phyloP scores from a whole-genome alignment of 2,329 filamentous ascomycete genomes.

The Fusarium sp. region DNA sequence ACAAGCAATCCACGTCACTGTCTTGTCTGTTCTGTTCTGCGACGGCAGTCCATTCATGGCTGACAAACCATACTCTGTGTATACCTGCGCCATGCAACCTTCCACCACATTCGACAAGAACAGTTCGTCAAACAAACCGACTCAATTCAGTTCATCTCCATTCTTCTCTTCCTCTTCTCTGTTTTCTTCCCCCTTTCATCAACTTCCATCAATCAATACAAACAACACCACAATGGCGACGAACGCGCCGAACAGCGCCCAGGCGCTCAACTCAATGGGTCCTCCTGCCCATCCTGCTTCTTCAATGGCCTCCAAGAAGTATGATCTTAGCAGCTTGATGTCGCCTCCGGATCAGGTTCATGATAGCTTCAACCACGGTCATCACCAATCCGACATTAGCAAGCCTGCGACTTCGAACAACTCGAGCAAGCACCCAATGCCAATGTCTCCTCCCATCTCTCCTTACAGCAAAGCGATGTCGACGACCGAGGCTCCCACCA shows the following conservation, averaged over 20 bases:
- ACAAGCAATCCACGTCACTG: constrained; percentile 40
- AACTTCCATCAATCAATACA: constrained; percentile 24
- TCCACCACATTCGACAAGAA: constrained; percentile 48
- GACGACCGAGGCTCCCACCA: constrained; percentile 45
- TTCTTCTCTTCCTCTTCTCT: constrained; percentile 21
- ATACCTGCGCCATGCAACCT: constrained; percentile 42
- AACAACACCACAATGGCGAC: constrained; percentile 42
- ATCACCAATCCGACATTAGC: constrained; percentile 29
- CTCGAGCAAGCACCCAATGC: constrained; percentile 51
- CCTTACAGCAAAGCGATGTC: constrained; percentile 57
- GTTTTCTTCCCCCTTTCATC: constrained; percentile 24
- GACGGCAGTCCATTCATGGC: constrained; percentile 40
- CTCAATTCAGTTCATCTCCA: constrained; percentile 29
- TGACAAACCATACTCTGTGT: constrained; percentile 51
- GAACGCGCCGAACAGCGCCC: constrained; percentile 37
- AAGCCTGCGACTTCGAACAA: constrained; percentile 32
- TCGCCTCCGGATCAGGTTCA: constrained; percentile 70
- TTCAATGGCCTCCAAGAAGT: constrained; percentile 52
- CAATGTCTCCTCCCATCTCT: constrained; percentile 70
- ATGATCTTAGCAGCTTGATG: constrained; percentile 68
- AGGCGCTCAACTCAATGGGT: constrained; percentile 44
- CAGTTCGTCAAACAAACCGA: constrained; percentile 33
- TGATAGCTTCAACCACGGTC: constrained; percentile 62
- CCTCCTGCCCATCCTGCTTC: constrained; percentile 44
- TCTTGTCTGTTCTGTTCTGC: constrained; percentile 31